Percentiles rank a stretch among this genome's conserved stretches.
Conservation (phyloP, 164 flowering plant species). For the Nelumbo lutea region DNA sequence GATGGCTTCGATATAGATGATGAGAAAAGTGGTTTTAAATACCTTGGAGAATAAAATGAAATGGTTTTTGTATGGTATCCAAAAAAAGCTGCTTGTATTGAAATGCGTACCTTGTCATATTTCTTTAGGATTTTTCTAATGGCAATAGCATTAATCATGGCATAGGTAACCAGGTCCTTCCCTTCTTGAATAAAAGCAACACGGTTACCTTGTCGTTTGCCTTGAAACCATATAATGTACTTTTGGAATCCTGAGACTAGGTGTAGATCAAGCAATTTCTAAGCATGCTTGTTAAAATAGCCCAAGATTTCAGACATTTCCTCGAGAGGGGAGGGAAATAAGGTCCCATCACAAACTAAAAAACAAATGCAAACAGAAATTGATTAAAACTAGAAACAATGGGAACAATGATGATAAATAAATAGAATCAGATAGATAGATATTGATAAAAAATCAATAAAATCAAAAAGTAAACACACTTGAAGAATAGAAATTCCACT, state of each 20-base stretch:
- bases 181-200: conserved; percentile 66
- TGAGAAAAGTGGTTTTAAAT: too few species aligned
- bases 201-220: conserved; percentile 50
- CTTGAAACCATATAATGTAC: conserved; percentile 55
- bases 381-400: neutral
- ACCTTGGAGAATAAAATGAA: too few species aligned
- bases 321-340: conserved; percentile 77
- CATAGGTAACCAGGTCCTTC: conserved; percentile 76
- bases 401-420: neutral
- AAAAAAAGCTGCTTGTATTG: too few species aligned
- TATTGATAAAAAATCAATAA: neutral
- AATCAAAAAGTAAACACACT: neutral
- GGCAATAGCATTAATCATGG: conserved; percentile 76
- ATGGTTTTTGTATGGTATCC: too few species aligned
- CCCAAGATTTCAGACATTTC: conserved; percentile 87
- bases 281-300: conserved; percentile 70
- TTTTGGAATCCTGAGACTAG: conserved; percentile 71
- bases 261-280: conserved; percentile 72
- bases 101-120: conserved; percentile 72
- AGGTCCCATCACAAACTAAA: conserved; percentile 86
- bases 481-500: neutral
- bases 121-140: conserved; percentile 87
- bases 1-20: too few species aligned
- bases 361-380: conserved; percentile 7
- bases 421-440: neutral